These are phyloP conservation scores for Podaxis mareebaensis DNA, from an alignment of 768 basidiomycete genomes.

Conservation along the genomic window DNA sequence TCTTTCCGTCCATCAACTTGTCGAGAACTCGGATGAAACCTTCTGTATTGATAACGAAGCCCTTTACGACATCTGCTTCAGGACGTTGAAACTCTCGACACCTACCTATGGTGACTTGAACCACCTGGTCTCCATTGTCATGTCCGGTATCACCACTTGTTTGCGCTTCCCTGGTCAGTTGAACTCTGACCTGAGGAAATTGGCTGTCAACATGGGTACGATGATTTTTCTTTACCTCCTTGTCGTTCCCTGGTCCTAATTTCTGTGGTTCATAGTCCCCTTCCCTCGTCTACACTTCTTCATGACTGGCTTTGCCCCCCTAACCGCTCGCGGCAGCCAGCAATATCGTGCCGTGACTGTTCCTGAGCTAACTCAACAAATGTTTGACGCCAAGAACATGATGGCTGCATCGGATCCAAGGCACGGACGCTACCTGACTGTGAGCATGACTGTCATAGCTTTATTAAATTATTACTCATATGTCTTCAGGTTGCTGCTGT, in stretches of 20 bases:
- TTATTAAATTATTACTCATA: not conserved
- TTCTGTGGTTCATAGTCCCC: constrained; percentile 58
- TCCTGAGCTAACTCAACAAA: constrained; percentile 96
- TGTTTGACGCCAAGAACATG: constrained; percentile 99
- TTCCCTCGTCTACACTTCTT: constrained; percentile 99
- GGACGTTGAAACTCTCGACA: constrained; percentile 93
- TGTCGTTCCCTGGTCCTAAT: not conserved
- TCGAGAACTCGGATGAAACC: constrained; percentile 99
- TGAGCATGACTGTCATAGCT: constrained; percentile 30
- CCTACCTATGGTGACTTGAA: constrained; percentile 98
- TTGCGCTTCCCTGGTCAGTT: constrained; percentile 99
- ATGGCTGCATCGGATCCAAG: constrained; percentile 98
- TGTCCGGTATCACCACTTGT: constrained; percentile 98
- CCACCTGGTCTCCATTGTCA: constrained; percentile 96
- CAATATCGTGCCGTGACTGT: constrained; percentile 97
- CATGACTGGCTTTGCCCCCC: constrained; percentile 94
- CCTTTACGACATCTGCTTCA: constrained; percentile 98
- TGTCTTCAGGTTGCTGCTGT: constrained; percentile 76
- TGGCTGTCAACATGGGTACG: constrained; percentile 98
- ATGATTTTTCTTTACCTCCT: constrained; percentile 16
- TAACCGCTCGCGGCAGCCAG: constrained; percentile 92
- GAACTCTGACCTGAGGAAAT: constrained; percentile 97
- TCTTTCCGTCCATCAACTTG: constrained; percentile 96
- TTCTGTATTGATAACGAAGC: constrained; percentile 99
- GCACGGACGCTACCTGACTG: constrained; percentile 97